Evolutionary conservation across 768 basidiomycete genomes (phyloP), one percentile per base, ranked within the genome.

Genomic region (Amanita inopinata): DNA sequence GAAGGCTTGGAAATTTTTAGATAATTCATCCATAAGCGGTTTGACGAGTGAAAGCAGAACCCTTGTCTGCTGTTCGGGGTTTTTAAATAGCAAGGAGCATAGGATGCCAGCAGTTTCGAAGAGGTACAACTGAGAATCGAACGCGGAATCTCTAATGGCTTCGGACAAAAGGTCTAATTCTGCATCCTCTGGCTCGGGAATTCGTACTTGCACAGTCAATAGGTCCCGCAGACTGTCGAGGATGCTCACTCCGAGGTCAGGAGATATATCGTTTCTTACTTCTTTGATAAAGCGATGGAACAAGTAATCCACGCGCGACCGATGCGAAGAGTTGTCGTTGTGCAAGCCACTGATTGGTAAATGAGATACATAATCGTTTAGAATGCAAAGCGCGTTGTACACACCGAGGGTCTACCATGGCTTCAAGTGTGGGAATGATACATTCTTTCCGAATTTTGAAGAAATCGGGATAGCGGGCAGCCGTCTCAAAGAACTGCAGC

Each of bases 271-370:
- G 49, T 73, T 75, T 46, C 78, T 72, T 43, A 78, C 67, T 54
- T 94, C 89, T 61, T 81, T 80, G 61, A 97, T 82, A 60, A 98
- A 97, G 36, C 82, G 80, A 56, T 88, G 72, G 66, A 96, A 96
- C 38, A 98, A 79, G 60, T 99, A 98, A 64, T 78, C 96, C 32
- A 87, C 68, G 35, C 96, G 76, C 2, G 82, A 72, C 25, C 86
- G 80, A 46, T 85, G 78, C 10, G 69, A 69, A 14, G 71, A 63
- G 40, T 85, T 77, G 14, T 73, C 63, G 50, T 80, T 89, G 55
- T 97, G 96, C 19, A 98, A 66, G 14, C 96, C 96, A 35, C 94
- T 94, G 52, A 12, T 17, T 9, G 9, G n/a, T 31, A 31, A 9
- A 31, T 31, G n/a, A 31, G 28, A n/a, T n/a, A n/a, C n/a, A 31